phyloP scores from a whole-genome alignment of 2,329 filamentous ascomycete genomes.

The Celoporthe dispersa region DNA sequence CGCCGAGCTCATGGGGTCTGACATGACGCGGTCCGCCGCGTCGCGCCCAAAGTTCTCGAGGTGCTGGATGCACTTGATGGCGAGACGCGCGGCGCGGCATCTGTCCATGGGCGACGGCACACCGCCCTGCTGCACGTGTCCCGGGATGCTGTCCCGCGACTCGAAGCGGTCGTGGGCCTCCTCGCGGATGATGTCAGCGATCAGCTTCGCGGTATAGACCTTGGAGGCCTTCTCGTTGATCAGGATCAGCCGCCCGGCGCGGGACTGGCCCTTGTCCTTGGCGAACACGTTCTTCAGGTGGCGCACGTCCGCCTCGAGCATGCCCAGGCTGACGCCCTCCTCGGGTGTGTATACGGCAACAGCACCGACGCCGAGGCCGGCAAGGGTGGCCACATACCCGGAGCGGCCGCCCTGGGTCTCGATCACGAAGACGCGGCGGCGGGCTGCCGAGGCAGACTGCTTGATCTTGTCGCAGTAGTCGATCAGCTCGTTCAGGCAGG shows the following conservation, averaged over 20 bases:
- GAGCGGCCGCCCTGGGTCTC: conserved; percentile 96
- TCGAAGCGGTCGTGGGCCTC: conserved; percentile 93
- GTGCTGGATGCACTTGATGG: conserved; percentile 93
- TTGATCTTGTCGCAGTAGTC: conserved; percentile 97
- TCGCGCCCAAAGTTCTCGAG: conserved; percentile 77
- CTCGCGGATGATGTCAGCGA: conserved; percentile 93
- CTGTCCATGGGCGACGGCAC: conserved; percentile 96
- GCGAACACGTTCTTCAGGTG: conserved; percentile 86
- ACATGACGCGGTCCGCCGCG: conserved; percentile 68
- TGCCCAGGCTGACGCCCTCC: conserved; percentile 91
- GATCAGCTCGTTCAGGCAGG: conserved; percentile 92
- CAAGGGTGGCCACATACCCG: conserved; percentile 90
- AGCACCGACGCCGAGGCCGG: conserved; percentile 89
- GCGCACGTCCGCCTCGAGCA: conserved; percentile 88
- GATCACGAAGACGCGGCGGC: conserved; percentile 93
- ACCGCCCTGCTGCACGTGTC: conserved; percentile 93
- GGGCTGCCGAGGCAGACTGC: conserved; percentile 92
- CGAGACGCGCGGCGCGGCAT: conserved; percentile 86
- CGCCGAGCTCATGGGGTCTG: conserved; percentile 72
- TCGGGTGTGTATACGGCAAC: conserved; percentile 95
- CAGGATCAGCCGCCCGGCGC: conserved; percentile 92
- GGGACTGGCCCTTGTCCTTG: conserved; percentile 83
- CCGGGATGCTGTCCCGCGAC: conserved; percentile 86
- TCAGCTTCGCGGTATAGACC: conserved; percentile 90
- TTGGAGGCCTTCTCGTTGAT: conserved; percentile 92